These are phyloP conservation scores for Myxozyma sirexii DNA, from an alignment of 805 yeast species.

Conservation along the genomic window DNA sequence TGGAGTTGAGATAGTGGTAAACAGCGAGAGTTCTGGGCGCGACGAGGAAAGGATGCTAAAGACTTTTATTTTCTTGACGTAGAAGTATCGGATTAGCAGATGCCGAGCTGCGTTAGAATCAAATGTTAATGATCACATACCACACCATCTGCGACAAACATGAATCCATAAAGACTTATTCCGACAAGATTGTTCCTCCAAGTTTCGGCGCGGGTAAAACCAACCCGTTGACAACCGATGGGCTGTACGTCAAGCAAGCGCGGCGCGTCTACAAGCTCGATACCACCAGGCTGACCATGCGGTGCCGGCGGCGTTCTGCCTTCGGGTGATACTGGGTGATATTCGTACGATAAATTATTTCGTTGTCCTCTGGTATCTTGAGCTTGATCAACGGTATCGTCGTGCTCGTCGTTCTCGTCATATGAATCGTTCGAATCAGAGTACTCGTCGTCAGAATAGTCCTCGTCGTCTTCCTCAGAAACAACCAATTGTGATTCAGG, in stretches of 20 bases:
- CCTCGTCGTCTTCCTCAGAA: background rate
- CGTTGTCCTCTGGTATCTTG: background rate
- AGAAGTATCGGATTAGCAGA: background rate
- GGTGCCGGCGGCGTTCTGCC: background rate
- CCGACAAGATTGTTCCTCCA: constrained; percentile 28
- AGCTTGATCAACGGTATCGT: background rate
- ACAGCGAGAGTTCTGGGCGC: constrained; percentile 16
- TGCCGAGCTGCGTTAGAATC: background rate
- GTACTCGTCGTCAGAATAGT: constrained; percentile 6
- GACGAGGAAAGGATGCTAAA: constrained; percentile 14
- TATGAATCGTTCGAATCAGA: constrained; percentile 1
- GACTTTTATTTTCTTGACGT: constrained; percentile 16
- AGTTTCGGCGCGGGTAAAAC: constrained; percentile 12
- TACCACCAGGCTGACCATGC: background rate
- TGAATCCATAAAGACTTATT: constrained; percentile 16
- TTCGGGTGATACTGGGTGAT: background rate
- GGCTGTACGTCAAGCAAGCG: constrained; percentile 6
- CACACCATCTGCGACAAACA: constrained; percentile 28
- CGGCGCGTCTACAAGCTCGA: constrained; percentile 7
- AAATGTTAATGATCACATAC: background rate
- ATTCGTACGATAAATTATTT: constrained; percentile 1
- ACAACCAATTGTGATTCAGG: too few relatives aligned
- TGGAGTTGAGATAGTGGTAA: constrained; percentile 20
- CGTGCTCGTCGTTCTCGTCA: constrained; percentile 4
- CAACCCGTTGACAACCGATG: constrained; percentile 13